phyloP scores from a whole-genome alignment of 192 early-diverging fungal genomes.

The Coemansia sp. region DNA sequence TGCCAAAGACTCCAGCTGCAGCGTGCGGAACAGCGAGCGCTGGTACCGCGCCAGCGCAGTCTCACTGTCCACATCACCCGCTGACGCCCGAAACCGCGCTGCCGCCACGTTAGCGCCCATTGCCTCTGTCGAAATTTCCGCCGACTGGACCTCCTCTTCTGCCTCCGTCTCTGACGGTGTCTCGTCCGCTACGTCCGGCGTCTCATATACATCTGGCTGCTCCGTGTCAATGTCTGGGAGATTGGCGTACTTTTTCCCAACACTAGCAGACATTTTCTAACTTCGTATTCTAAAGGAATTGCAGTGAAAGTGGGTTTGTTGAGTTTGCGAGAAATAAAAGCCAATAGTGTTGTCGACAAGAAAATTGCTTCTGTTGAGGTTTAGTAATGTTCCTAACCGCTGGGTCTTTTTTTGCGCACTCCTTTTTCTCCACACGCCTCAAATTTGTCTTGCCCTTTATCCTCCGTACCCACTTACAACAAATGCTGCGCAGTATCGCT shows the following conservation, averaged over 20 bases:
- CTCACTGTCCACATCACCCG: slow-evolving; percentile 21
- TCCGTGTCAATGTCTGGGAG: slow-evolving; percentile 72
- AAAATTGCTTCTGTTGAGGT: background rate
- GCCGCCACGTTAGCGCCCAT: slow-evolving; percentile 12
- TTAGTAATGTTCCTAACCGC: background rate
- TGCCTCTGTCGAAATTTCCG: slow-evolving; percentile 22
- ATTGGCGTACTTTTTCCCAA: slow-evolving; percentile 67
- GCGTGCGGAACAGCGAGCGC: slow-evolving; percentile 37
- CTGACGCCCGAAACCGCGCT: slow-evolving; percentile 29
- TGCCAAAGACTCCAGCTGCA: slow-evolving; percentile 42
- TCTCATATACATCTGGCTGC: slow-evolving; percentile 84
- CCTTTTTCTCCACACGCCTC: background rate
- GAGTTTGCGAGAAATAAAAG: background rate
- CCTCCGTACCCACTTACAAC: background rate
- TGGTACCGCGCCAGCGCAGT: slow-evolving; percentile 38
- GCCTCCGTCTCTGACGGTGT: slow-evolving; percentile 10
- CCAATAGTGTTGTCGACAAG: background rate
- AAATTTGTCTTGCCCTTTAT: background rate
- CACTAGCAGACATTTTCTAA: slow-evolving; percentile 26
- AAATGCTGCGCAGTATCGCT: background rate
- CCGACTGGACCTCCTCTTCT: slow-evolving; percentile 19
- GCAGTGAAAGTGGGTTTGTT: background rate
- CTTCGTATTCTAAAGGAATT: background rate
- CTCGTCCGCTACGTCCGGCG: slow-evolving; percentile 57
- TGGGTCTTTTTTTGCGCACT: background rate